phyloP scores from a whole-genome alignment of 441 rosid genomes.

The Arabidopsis hybrid region DNA sequence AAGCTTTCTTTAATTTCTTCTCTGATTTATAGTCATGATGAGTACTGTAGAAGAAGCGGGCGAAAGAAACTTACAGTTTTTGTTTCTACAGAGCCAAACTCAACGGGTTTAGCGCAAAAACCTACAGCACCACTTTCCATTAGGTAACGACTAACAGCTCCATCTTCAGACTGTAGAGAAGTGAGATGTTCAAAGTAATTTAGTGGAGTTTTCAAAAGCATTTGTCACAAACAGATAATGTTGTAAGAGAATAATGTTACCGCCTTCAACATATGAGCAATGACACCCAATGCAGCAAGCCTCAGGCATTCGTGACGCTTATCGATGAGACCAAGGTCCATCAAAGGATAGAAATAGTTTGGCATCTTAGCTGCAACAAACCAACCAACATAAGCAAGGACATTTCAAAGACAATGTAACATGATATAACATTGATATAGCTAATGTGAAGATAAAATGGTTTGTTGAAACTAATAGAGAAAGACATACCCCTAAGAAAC shows the following conservation, averaged over 20 bases:
- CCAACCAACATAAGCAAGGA: slow-evolving; percentile 30
- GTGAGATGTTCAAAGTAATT: neutral
- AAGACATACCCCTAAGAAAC: slow-evolving; percentile 52
- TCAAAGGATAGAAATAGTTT: slow-evolving; percentile 54
- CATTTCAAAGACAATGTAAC: neutral
- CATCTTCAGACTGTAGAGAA: slow-evolving; percentile 49
- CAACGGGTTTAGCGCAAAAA: slow-evolving; percentile 52
- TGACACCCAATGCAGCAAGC: slow-evolving; percentile 59
- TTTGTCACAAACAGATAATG: neutral
- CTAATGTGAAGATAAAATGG: neutral
- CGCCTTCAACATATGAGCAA: slow-evolving; percentile 57
- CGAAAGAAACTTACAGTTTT: slow-evolving; percentile 51
- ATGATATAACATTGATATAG: neutral
- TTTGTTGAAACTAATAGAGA: neutral
- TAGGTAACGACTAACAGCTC: slow-evolving; percentile 47
- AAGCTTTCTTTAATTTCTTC: neutral
- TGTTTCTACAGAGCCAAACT: slow-evolving; percentile 53
- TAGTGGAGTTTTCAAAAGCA: neutral
- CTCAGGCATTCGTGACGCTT: slow-evolving; percentile 50
- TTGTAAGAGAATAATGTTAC: slow-evolving; percentile 12
- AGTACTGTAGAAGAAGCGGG: neutral
- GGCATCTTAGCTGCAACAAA: slow-evolving; percentile 49
- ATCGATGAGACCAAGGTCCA: slow-evolving; percentile 37
- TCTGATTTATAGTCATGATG: neutral
- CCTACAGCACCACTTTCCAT: slow-evolving; percentile 51